Evolutionary conservation across 2,329 filamentous ascomycete species (phyloP).

Genomic region (Penicillium crustosum): DNA sequence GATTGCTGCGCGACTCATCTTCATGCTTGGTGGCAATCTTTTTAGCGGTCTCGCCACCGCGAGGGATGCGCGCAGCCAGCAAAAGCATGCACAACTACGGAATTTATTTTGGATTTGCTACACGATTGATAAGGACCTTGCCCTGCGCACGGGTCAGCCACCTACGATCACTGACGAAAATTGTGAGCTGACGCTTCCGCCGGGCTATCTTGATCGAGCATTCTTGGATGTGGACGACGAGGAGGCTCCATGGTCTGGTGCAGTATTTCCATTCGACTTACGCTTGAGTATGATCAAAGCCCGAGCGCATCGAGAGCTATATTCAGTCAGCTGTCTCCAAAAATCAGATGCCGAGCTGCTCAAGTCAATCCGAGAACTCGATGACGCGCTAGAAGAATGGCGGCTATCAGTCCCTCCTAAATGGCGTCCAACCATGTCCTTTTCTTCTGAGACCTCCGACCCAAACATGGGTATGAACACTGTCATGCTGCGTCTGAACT

Average conservation of each 20-base stretch:
- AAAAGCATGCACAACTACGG: slow-evolving; percentile 32
- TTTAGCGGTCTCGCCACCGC: slow-evolving; percentile 17
- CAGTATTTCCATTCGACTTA: slow-evolving; percentile 50
- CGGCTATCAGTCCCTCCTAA: slow-evolving; percentile 49
- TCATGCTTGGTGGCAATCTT: slow-evolving; percentile 51
- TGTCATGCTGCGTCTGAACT: slow-evolving; percentile 55
- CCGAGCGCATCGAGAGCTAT: slow-evolving; percentile 50
- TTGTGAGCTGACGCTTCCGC: slow-evolving; percentile 54
- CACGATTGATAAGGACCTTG: slow-evolving; percentile 57
- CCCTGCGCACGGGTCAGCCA: slow-evolving; percentile 55
- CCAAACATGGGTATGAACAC: slow-evolving; percentile 48
- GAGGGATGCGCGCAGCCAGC: slow-evolving; percentile 14
- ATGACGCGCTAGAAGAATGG: slow-evolving; percentile 59
- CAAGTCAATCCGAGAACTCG: slow-evolving; percentile 56
- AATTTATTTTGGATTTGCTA: slow-evolving; percentile 58
- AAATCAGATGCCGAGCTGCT: slow-evolving; percentile 58
- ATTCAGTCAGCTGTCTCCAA: slow-evolving; percentile 49
- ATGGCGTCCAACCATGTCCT: slow-evolving; percentile 51
- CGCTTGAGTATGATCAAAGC: slow-evolving; percentile 55
- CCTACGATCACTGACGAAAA: slow-evolving; percentile 53
- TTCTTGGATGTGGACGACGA: slow-evolving; percentile 25
- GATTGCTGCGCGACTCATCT: slow-evolving; percentile 50
- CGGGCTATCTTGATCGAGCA: slow-evolving; percentile 39
- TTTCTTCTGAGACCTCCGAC: slow-evolving; percentile 35
- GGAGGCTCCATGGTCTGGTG: slow-evolving; percentile 20